Conservation (phyloP, 2,329 filamentous ascomycete species). For the Fonsecaea nubica region DNA sequence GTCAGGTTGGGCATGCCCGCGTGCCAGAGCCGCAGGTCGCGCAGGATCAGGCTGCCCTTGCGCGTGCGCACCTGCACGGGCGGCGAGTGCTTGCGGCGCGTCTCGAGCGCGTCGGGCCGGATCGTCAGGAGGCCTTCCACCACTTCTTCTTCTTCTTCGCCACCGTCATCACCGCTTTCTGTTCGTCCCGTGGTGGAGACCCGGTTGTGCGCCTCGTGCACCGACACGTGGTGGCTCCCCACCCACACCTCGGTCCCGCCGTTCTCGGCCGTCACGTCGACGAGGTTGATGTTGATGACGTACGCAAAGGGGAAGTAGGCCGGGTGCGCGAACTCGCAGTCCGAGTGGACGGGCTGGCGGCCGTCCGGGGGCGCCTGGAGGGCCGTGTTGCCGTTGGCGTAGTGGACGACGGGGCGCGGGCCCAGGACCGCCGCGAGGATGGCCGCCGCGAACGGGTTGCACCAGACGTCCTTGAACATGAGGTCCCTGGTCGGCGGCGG, state of each 20-base stretch:
- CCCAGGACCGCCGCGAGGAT: constrained; percentile 48
- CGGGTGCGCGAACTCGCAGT: constrained; percentile 57
- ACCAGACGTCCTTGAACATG: constrained; percentile 49
- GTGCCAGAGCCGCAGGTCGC: constrained; percentile 69
- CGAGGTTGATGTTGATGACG: constrained; percentile 56
- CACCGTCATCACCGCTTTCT: background rate
- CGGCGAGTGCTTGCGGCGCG: constrained; percentile 44
- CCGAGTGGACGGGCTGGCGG: constrained; percentile 53
- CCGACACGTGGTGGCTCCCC: constrained; percentile 54
- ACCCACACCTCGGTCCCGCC: constrained; percentile 61
- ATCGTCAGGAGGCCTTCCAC: constrained; percentile 42
- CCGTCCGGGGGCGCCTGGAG: constrained; percentile 44
- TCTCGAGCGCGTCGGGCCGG: constrained; percentile 44
- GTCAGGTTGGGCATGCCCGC: constrained; percentile 67
- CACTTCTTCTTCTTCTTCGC: background rate
- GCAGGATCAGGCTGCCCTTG: constrained; percentile 62
- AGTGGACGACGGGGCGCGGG: constrained; percentile 47
- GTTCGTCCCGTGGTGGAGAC: background rate
- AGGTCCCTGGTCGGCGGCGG: constrained; percentile 46
- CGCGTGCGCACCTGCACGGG: constrained; percentile 51
- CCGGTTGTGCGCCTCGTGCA: constrained; percentile 41
- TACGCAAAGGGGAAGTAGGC: constrained; percentile 56
- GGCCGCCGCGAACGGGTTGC: constrained; percentile 48
- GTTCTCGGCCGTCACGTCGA: constrained; percentile 54
- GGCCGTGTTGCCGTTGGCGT: constrained; percentile 51